Conservation (phyloP, 1,139 yeast species). For the Yamadazyma buinensis region DNA sequence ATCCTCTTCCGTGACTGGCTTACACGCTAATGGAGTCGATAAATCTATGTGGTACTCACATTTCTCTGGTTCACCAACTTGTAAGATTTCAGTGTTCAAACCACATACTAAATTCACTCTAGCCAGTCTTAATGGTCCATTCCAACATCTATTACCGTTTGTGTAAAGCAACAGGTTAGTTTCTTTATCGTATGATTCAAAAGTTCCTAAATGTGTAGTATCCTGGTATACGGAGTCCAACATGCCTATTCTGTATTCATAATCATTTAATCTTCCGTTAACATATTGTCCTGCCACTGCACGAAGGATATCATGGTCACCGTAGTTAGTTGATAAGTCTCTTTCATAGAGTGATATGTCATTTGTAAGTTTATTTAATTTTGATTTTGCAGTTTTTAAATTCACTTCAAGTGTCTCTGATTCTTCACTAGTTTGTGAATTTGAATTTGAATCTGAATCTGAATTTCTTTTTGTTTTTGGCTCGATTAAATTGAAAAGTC, state of each 20-base stretch:
- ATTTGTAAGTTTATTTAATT: slow-evolving; percentile 15
- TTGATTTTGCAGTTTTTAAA: slow-evolving; percentile 18
- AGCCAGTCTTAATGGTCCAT: slow-evolving; percentile 83
- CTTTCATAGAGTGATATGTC: slow-evolving; percentile 16
- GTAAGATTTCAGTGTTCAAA: slow-evolving; percentile 44
- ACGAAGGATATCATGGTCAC: slow-evolving; percentile 62
- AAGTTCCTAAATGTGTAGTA: slow-evolving; percentile 57
- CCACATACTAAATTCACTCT: slow-evolving; percentile 69
- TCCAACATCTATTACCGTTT: slow-evolving; percentile 89
- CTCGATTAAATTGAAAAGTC: slow-evolving; percentile 8
- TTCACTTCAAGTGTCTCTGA: slow-evolving; percentile 12
- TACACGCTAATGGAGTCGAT: slow-evolving; percentile 70
- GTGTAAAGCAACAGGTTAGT: slow-evolving; percentile 39
- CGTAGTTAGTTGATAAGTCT: slow-evolving; percentile 39
- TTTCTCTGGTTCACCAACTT: slow-evolving; percentile 84
- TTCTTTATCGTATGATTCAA: slow-evolving; percentile 22
- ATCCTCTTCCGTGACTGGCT: slow-evolving; percentile 28
- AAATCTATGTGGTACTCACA: slow-evolving; percentile 72
- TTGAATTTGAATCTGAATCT: slow-evolving; percentile 3
- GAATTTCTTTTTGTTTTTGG: slow-evolving; percentile 1
- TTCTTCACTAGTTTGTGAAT: slow-evolving; percentile 1
- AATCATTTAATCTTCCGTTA: slow-evolving; percentile 56
- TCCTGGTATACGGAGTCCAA: slow-evolving; percentile 58
- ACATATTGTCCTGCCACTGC: slow-evolving; percentile 53
- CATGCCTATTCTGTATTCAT: slow-evolving; percentile 63